These are phyloP conservation scores for Mollisiaceae sp. DNA, from an alignment of 2,329 filamentous ascomycete species.

Conservation along the genomic window DNA sequence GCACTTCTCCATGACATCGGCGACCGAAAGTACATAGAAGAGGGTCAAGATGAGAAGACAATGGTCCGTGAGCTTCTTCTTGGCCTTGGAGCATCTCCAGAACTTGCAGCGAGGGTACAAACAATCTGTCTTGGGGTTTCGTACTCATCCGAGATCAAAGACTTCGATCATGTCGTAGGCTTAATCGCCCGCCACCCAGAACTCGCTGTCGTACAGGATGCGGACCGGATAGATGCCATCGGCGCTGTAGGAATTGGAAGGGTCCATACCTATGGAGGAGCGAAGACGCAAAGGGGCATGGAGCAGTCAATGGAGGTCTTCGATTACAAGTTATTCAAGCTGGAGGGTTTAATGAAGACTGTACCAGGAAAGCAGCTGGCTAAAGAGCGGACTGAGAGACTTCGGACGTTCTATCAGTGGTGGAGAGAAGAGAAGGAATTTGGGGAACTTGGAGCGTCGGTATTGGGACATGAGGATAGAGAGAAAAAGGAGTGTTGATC, in stretches of 20 bases:
- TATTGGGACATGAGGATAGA: conserved; percentile 4
- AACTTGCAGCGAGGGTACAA: conserved; percentile 71
- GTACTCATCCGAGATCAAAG: conserved; percentile 73
- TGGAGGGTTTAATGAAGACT: conserved; percentile 64
- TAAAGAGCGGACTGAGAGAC: conserved; percentile 53
- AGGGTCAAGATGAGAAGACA: conserved; percentile 55
- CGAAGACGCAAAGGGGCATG: conserved; percentile 59
- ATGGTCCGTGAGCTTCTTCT: conserved; percentile 61
- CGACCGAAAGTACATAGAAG: conserved; percentile 76
- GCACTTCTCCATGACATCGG: conserved; percentile 83
- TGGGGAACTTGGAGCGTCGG: conserved; percentile 12
- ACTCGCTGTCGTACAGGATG: conserved; percentile 86
- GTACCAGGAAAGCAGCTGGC: conserved; percentile 57
- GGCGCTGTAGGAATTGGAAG: conserved; percentile 58
- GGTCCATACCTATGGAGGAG: conserved; percentile 77
- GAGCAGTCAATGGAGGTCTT: conserved; percentile 72
- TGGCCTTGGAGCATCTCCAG: conserved; percentile 58
- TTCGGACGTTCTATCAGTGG: conserved; percentile 59
- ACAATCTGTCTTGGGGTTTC: conserved; percentile 77
- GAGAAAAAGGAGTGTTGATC: neutral
- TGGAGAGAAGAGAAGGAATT: conserved; percentile 54
- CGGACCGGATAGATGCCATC: conserved; percentile 89
- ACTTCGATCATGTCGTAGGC: conserved; percentile 61
- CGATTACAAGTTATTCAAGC: conserved; percentile 70
- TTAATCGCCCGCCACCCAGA: conserved; percentile 74